A percentile compares a stretch with the other conserved stretches of the same genome.
phyloP scores from a whole-genome alignment of 1,139 yeast species.

The Candida pseudocylindracea region DNA sequence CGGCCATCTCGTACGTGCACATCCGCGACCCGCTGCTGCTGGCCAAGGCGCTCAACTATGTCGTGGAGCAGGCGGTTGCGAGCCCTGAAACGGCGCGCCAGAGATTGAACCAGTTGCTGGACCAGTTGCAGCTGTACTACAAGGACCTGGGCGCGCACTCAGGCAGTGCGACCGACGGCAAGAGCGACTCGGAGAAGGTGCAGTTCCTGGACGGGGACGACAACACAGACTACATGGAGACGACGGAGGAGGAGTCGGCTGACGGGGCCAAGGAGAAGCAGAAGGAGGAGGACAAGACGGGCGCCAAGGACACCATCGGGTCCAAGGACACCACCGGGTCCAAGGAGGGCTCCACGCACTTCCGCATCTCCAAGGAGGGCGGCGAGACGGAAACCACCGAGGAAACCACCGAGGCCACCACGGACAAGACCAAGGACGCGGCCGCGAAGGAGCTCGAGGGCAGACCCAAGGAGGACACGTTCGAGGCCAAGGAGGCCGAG shows the following conservation, averaged over 20 bases:
- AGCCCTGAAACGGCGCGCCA: no score
- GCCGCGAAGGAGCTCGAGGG: background rate
- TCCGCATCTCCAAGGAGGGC: background rate
- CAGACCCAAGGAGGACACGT: conserved; percentile 27
- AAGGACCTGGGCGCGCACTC: no score
- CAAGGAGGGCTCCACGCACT: conserved; percentile 1
- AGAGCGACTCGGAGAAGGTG: no score
- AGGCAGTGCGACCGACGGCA: no score
- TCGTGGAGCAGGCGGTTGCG: no score
- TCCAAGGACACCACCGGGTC: conserved; percentile 37
- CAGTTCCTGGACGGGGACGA: conserved; percentile 12
- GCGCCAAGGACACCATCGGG: conserved; percentile 6
- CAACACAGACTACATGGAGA: conserved; percentile 68
- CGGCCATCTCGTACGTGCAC: no score
- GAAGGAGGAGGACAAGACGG: conserved; percentile 32
- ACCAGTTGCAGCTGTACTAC: no score
- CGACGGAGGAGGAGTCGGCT: conserved; percentile 70
- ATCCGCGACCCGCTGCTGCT: no score
- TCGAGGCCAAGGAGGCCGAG: conserved; percentile 14
- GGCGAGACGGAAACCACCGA: background rate
- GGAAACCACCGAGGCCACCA: background rate
- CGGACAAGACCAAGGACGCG: background rate
- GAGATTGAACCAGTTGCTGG: no score
- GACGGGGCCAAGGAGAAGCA: conserved; percentile 65
- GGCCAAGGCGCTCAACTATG: no score